A percentile compares a stretch with the other conserved stretches of the same genome.
Conservation (phyloP, 225 moss, liverwort and hornwort genomes). For the Sphagnum tenellum region DNA sequence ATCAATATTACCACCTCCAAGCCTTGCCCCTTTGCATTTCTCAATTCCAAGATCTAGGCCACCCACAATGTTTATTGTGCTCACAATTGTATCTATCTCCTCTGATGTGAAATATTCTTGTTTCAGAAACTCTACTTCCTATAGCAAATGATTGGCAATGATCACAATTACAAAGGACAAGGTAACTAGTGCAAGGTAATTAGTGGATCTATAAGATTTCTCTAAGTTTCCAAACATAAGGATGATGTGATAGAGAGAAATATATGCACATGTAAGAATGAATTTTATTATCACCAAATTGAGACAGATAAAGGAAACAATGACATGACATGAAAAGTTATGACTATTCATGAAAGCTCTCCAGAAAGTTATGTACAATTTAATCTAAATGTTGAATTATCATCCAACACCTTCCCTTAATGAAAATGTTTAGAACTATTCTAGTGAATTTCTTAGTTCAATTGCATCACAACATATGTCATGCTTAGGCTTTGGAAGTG, state of each 20-base stretch:
- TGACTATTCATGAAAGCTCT: too few species aligned
- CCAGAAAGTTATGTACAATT: too few species aligned
- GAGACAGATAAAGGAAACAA: too few species aligned
- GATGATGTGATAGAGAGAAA: too few species aligned
- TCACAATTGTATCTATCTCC: conserved; percentile 67
- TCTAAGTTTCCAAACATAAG: too few species aligned
- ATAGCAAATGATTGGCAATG: conserved; percentile 1
- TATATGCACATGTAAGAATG: too few species aligned
- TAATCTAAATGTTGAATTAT: too few species aligned
- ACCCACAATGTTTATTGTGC: conserved; percentile 55
- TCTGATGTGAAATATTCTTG: conserved; percentile 45
- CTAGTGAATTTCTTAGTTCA: neutral
- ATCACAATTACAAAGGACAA: too few species aligned
- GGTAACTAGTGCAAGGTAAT: too few species aligned
- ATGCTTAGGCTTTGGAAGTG: conserved; percentile 2
- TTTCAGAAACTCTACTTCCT: conserved; percentile 73
- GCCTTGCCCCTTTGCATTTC: conserved; percentile 18
- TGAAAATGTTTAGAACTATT: neutral
- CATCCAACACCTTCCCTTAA: conserved; percentile 3
- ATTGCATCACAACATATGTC: neutral
- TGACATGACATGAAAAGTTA: too few species aligned
- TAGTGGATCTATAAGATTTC: too few species aligned
- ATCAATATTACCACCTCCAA: conserved; percentile 12
- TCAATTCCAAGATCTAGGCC: conserved; percentile 43
- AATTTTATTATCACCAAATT: too few species aligned